Evolutionary conservation across 1,284 basidiomycete genomes (phyloP), one percentile per base, ranked within the genome.

Genomic region (Irpex sp.): DNA sequence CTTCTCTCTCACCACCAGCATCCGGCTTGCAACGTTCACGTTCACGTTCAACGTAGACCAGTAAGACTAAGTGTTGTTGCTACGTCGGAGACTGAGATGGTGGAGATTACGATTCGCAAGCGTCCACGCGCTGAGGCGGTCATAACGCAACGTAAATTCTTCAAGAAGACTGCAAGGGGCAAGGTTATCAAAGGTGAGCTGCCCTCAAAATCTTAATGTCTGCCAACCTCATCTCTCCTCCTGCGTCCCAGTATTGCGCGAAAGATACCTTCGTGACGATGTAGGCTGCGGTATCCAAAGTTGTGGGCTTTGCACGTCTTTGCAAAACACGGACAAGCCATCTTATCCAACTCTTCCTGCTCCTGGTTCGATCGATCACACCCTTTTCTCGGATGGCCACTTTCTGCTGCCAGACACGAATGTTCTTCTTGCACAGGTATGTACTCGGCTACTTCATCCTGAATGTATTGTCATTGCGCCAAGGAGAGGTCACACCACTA

Each of bases 331-430:
- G 55, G n/a, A 64, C 26, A n/a, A 34, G 52, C 40, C 54, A 6
- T 57, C 37, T 4, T 55, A 40, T 51, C 17, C 17, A 52, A 52
- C 67, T 69, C 64, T 80, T 72, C 56, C 81, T 88, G 21, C 88
- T 85, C 51, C 70, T 70, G 75, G 76, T 3, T 70, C 71, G 59
- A 70, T 75, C 5, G 75, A 78, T 2, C 89, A 87, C 76, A 80
- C 78, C 55, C 71, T 72, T 0, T 91, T 83, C 71, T 80, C 83
- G 0, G 73, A 81, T 61, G 88, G 92, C 0, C 94, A 98, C 73
- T 96, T 91, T 74, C 75, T 98, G 36, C 79, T 99, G 4, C 91
- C 97, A 13, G 97, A 99, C 76, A 98, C 97, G 26, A 99, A 99
- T 76, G 87, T 98, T 5, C 94, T 98, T 69, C 82, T 99, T 9